A percentile compares a stretch with the other conserved stretches of the same genome.
Evolutionary conservation across 2,329 filamentous ascomycete genomes (phyloP).

Genomic region (Coniella vitis): DNA sequence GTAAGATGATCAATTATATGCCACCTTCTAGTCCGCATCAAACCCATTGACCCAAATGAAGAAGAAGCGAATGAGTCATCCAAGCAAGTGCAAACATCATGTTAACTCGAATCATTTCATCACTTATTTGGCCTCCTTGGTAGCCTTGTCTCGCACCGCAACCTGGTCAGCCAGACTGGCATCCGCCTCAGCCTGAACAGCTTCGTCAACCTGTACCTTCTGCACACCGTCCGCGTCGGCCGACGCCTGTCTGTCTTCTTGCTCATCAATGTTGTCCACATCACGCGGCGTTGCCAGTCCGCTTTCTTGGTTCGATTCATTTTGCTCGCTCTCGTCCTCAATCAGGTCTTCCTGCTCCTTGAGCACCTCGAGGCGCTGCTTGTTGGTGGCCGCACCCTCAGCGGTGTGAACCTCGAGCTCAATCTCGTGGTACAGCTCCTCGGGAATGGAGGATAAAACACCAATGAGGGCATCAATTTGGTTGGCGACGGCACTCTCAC

Average conservation of each 20-base stretch:
- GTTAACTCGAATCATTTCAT: too few relatives aligned
- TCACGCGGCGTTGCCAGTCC: slow-evolving; percentile 75
- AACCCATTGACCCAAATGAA: too few relatives aligned
- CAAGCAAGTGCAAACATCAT: too few relatives aligned
- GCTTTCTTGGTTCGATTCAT: slow-evolving; percentile 68
- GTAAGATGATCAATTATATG: neutral
- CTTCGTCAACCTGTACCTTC: slow-evolving; percentile 45
- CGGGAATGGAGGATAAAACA: slow-evolving; percentile 88
- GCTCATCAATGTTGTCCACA: slow-evolving; percentile 88
- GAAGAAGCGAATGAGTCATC: neutral
- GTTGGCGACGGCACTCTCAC: slow-evolving; percentile 74
- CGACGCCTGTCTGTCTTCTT: slow-evolving; percentile 62
- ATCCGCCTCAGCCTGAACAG: slow-evolving; percentile 49
- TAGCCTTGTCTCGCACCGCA: slow-evolving; percentile 27
- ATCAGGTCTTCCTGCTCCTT: slow-evolving; percentile 98
- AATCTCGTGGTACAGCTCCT: slow-evolving; percentile 98
- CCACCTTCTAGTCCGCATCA: too few relatives aligned
- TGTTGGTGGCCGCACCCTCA: slow-evolving; percentile 96
- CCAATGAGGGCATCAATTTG: slow-evolving; percentile 91
- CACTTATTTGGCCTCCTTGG: slow-evolving; percentile 28
- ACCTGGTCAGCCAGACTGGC: slow-evolving; percentile 32
- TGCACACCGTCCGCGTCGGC: slow-evolving; percentile 34
- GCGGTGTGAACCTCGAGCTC: slow-evolving; percentile 96
- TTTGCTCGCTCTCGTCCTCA: slow-evolving; percentile 92
- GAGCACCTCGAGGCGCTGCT: slow-evolving; percentile 94